Base-by-base conservation (phyloP, 139 green algal genomes). In the Chlorella ohadii region DNA sequence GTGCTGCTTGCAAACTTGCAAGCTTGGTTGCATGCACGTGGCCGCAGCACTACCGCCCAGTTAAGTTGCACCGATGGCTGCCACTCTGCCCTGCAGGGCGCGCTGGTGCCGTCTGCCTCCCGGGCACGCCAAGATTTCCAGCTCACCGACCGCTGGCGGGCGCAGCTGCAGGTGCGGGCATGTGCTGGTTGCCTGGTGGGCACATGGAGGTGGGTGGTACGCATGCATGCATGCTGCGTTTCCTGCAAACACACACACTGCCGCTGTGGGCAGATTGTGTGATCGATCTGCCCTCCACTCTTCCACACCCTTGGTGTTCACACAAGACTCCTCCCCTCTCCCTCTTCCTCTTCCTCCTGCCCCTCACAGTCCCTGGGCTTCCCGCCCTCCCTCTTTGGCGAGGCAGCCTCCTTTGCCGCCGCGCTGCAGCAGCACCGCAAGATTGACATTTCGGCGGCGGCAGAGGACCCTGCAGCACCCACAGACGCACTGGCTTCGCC, bases 91-190 rank as follows among this genome's bases (percentile, higher is more conserved):
- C 15, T 22, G 47, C 72, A 75, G 59, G 68, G 68, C 3, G 39
- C 61, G 19, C 55, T 87, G 56, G 22, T 66, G 34, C 44, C 44
- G 11, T 25, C 31, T 39, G 41, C 33, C 31, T n/a, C 33, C 19
- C 38, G 27, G 22, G 51, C 20, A 13, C 25, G 34, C 0, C 34
- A 38, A 11, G 28, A 67, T 23, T 38, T 79, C 12, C 47, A 34
- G 12, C 84, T 88, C 34, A 78, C 64, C 38, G 67, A 79, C 44
- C 33, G 36, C 25, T 88, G 84, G 39, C 63, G 27, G 27, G 63
- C 51, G n/a, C 36, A 28, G 31, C 78, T 83, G 27, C 55, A 76
- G 83, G 83, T 64, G 47, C 2, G 38, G 16, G 3, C 15, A 0
- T 25, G 3, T n/a, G 38, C 9, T 36, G 38, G 51, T 59, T 22